Base-by-base conservation (phyloP, 1,284 basidiomycete genomes). In the Tylopilus sp. region DNA sequence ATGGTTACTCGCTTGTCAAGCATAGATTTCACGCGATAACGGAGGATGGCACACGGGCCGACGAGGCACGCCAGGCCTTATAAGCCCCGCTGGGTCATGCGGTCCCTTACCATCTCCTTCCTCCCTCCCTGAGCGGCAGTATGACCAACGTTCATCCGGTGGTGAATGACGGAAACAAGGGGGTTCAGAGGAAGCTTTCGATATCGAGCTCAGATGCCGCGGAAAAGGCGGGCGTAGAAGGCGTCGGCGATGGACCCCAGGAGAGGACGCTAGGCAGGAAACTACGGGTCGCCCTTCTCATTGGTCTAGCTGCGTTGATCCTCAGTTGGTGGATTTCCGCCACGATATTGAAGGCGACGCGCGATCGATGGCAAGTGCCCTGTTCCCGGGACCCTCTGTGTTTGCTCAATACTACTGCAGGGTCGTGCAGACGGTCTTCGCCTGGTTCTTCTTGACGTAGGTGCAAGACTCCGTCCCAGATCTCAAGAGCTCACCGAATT, bases 281-380 rank as follows among this genome's bases (percentile, higher is more conserved):
- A 48, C 50, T 67, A 43, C 68, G 74, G n/a, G 65, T 68, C 15
- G 50, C 75, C 63, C 68, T 82, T 48, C 70, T 89, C 35, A 64
- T 65, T 34, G 75, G 55, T n/a, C 52, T 82, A 1, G 83, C 81
- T 10, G 63, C 73, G 18, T 61, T 83, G 38, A 87, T 90, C 54
- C 69, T 89, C 40, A 86, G 78, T 38, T 90, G 89, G 89, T 92
- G 89, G 89, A 81, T 90, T 43, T 84, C 81, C 52, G 67, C 87
- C 6, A 89, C 78, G 1, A 63, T 89, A 19, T 69, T 91, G 40
- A 60, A 71, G 49, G 79, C 75, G 13, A 91, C 89, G 5, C 77
- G 89, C 36, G 81, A 79, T 68, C 74, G 85, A 70, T 91, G 87
- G 87, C 79, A 65, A 50, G 64, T 54, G 39, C 48, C 41, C 33